A percentile compares a stretch with the other conserved stretches of the same genome.
Conservation (phyloP, 345 rosid species). For the Draba incana region DNA sequence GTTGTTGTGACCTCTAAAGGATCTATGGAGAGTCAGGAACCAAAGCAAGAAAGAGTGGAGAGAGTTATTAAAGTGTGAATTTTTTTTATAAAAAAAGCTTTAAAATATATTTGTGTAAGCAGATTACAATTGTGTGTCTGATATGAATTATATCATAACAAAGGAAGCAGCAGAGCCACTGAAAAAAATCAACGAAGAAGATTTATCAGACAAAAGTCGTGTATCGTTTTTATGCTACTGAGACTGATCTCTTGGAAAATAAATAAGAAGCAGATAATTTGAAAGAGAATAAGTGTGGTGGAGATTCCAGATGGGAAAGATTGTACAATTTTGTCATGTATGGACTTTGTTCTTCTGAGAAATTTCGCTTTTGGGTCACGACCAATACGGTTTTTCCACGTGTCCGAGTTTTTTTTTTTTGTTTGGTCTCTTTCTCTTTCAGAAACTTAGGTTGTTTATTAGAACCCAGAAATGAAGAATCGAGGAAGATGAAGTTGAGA, state of each 20-base stretch:
- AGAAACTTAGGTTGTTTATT: slow-evolving; percentile 2
- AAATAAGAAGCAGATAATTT: slow-evolving; percentile 12
- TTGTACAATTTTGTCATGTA: slow-evolving; percentile 11
- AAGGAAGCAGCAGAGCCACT: slow-evolving; percentile 44
- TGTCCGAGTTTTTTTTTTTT: background rate
- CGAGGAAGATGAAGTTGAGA: too few relatives aligned
- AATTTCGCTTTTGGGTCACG: background rate
- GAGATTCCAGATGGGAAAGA: slow-evolving; percentile 32
- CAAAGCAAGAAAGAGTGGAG: slow-evolving; percentile 10
- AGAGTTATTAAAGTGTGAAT: slow-evolving; percentile 20
- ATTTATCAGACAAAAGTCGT: slow-evolving; percentile 35
- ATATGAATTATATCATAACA: slow-evolving; percentile 25
- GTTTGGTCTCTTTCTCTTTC: background rate
- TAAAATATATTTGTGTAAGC: slow-evolving; percentile 21
- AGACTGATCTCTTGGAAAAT: background rate
- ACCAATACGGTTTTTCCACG: slow-evolving; percentile 23
- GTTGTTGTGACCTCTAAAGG: background rate
- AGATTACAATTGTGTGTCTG: slow-evolving; percentile 45
- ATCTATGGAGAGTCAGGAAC: slow-evolving; percentile 14
- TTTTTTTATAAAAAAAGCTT: background rate
- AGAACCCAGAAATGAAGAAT: too few relatives aligned
- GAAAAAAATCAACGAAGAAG: slow-evolving; percentile 20
- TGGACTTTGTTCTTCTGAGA: background rate
- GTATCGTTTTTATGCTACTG: slow-evolving; percentile 19
- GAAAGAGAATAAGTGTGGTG: slow-evolving; percentile 34